Conservation (phyloP, 2,329 filamentous ascomycete species). For the Claviceps monticola region DNA sequence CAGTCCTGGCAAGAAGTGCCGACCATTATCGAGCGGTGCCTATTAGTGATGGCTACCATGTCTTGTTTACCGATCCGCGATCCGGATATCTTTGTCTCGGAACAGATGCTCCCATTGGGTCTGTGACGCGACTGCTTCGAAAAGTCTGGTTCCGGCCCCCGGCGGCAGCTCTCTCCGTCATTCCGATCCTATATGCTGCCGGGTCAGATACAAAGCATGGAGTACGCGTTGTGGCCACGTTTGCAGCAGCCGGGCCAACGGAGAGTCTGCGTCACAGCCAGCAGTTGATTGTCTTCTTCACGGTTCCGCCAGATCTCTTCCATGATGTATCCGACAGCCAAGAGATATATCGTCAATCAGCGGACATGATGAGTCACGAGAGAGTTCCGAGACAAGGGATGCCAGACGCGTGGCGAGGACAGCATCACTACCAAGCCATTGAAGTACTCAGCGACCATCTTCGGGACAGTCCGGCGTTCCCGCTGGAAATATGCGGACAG, state of each 20-base stretch:
- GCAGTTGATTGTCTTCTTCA: conserved; percentile 43
- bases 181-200: conserved; percentile 39
- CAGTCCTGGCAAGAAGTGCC: conserved; percentile 28
- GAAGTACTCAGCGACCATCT: conserved; percentile 10
- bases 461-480: conserved; percentile 10
- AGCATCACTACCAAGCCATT: conserved; percentile 11
- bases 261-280: conserved; percentile 4
- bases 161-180: conserved; percentile 14
- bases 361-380: conserved; percentile 2
- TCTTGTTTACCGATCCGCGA: conserved; percentile 49
- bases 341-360: conserved; percentile 4
- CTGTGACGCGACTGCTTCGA: conserved; percentile 34
- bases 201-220: conserved; percentile 44
- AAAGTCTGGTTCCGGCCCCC: conserved; percentile 40
- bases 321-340: conserved; percentile 17
- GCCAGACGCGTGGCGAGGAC: conserved; percentile 10
- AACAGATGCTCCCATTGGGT: conserved; percentile 43
- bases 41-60: conserved; percentile 49
- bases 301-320: conserved; percentile 43
- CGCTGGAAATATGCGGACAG: conserved; percentile 19
- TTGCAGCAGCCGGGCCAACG: conserved; percentile 21
- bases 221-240: conserved; percentile 43
- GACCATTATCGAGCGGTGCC: conserved; percentile 52
- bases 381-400: conserved; percentile 5
- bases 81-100: conserved; percentile 45